These are phyloP conservation scores for Neonectria magnoliae DNA, from an alignment of 2,329 filamentous ascomycete species.

Conservation along the genomic window DNA sequence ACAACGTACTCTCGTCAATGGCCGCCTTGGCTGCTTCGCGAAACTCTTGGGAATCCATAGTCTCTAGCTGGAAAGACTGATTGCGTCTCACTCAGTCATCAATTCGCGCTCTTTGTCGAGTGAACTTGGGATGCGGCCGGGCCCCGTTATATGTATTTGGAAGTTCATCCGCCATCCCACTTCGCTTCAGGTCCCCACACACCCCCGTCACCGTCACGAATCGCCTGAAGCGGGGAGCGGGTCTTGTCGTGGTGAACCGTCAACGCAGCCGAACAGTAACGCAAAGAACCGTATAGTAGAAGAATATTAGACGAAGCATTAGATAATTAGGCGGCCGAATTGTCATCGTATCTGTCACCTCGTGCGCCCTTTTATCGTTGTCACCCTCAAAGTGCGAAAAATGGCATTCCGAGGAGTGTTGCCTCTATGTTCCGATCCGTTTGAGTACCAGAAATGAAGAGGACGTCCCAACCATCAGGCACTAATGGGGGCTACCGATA, in stretches of 20 bases:
- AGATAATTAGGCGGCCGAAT: neutral
- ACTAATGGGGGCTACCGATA: neutral
- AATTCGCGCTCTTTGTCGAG: neutral
- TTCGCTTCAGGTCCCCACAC: neutral
- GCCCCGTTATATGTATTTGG: neutral
- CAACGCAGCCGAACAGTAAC: neutral
- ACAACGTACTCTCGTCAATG: constrained; percentile 80
- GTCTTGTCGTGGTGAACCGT: neutral
- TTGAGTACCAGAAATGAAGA: neutral
- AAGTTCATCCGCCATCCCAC: neutral
- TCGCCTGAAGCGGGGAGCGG: neutral
- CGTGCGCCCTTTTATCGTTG: neutral
- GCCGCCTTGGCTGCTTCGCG: constrained; percentile 78
- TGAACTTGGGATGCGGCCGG: neutral
- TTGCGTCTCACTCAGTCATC: neutral
- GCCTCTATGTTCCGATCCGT: neutral
- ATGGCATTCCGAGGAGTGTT: neutral
- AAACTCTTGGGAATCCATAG: constrained; percentile 85
- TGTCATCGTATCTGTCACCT: no score
- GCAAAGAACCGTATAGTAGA: neutral
- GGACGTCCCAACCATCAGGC: neutral
- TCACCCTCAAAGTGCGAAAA: no score
- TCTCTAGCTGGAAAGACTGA: neutral
- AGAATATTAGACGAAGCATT: no score
- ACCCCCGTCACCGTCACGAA: no score